phyloP scores from a whole-genome alignment of 1,139 yeast genomes.

The Lodderomyces oxycetoniae region DNA sequence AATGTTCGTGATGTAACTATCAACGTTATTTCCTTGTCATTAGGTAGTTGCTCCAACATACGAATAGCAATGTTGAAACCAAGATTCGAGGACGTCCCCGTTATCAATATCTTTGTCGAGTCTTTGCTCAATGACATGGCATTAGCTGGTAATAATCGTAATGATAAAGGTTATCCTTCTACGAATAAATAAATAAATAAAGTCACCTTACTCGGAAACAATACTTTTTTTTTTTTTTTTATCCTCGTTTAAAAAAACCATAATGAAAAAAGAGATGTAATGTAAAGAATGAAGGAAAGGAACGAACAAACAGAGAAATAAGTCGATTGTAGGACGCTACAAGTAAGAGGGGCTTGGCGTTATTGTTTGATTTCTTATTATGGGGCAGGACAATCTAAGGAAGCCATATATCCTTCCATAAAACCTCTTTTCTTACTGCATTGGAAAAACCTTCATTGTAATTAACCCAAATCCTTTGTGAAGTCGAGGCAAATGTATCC shows the following conservation, averaged over 20 bases:
- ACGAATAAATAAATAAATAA: too few relatives aligned
- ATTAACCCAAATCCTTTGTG: slow-evolving; percentile 74
- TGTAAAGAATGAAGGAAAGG: neutral
- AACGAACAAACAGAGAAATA: neutral
- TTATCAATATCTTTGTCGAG: slow-evolving; percentile 38
- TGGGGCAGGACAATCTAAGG: too few relatives aligned
- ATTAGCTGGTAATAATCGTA: too few relatives aligned
- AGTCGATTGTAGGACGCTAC: neutral
- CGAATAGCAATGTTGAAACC: slow-evolving; percentile 85
- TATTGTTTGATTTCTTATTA: too few relatives aligned
- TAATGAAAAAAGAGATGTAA: too few relatives aligned
- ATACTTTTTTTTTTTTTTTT: too few relatives aligned
- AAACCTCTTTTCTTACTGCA: slow-evolving; percentile 82
- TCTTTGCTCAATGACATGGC: slow-evolving; percentile 18
- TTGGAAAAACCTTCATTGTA: slow-evolving; percentile 92
- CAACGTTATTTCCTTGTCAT: slow-evolving; percentile 57
- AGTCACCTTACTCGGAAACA: too few relatives aligned
- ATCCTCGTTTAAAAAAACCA: too few relatives aligned
- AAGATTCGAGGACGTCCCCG: slow-evolving; percentile 60
- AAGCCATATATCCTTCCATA: slow-evolving; percentile 71
- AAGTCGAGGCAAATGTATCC: too few relatives aligned
- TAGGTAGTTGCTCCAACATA: slow-evolving; percentile 55
- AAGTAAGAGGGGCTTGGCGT: neutral
- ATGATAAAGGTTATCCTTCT: too few relatives aligned
- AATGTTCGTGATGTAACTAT: slow-evolving; percentile 86